Base-by-base conservation (phyloP, 192 early-diverging fungal genomes). In the Podila horticola region DNA sequence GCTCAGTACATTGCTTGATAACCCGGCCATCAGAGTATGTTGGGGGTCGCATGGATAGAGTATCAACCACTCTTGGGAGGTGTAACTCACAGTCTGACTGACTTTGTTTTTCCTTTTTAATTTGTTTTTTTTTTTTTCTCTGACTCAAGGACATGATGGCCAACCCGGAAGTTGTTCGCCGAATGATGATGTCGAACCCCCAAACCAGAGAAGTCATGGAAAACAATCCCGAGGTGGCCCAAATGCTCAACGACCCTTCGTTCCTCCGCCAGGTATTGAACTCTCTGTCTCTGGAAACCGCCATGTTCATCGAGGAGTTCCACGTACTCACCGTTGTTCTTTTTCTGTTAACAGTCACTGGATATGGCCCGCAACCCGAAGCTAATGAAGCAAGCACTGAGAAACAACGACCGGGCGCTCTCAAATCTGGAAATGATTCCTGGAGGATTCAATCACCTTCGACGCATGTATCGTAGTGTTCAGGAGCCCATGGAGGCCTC, bases 321-420 rank as follows among this genome's bases (percentile, higher is more conserved):
- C 24, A 19, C 41, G 34, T 22, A 63, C 20, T 49, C 48, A 65
- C 19, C 17, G 5, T 36, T 36, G 10, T 64, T 64, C 38, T 36
- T 17, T 20, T 19, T 48, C 24, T 33, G 4, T 48, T 65, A 50
- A 64, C 55, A 85, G 84, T 82, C 84, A 55, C 55, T 85, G 68
- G 84, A 85, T 51, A 85, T 85, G 74, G 84, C 84, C 28, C 58
- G 88, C 57, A 91, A 91, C 61, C 90, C 90, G 12, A 87, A 88
- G 58, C 66, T 90, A 24, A 87, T 91, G 89, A 85, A 87, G 61
- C 87, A 91, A 67, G 86, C 86, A 69, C 84, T 87, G 66, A 65
- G 90, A 60, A 91, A 90, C 82, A 90, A 91, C 64, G 90, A 91
- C 64, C 79, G 90, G 48, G 90, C 90, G 19, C 70, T 91, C n/a